Evolutionary conservation across 768 basidiomycete species (phyloP).

Genomic region (Tricholoma matsutake): DNA sequence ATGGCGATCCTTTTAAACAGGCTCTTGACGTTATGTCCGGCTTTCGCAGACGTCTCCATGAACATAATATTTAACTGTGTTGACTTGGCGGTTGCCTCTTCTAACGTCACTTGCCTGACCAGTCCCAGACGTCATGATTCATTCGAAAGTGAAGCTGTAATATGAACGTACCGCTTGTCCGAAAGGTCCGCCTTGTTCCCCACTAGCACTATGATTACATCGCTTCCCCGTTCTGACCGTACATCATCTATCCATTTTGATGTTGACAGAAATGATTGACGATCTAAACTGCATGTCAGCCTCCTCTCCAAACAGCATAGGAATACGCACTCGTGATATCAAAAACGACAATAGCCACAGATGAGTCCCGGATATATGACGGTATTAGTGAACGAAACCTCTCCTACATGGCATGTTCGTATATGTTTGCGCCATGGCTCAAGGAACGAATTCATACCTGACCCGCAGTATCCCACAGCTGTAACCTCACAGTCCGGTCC

Average conservation of each 20-base stretch:
- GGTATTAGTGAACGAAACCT: slow-evolving; percentile 97
- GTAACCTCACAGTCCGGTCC: slow-evolving; percentile 94
- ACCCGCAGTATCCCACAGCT: slow-evolving; percentile 98
- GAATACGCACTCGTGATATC: slow-evolving; percentile 89
- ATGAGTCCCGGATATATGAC: slow-evolving; percentile 97
- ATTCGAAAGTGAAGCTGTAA: slow-evolving; percentile 3
- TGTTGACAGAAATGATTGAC: slow-evolving; percentile 97
- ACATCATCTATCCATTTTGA: slow-evolving; percentile 99
- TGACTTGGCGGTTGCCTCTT: slow-evolving; percentile 91
- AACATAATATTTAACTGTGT: slow-evolving; percentile 94
- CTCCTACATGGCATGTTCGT: slow-evolving; percentile 52
- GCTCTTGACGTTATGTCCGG: slow-evolving; percentile 98
- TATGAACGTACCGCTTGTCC: slow-evolving; percentile 81
- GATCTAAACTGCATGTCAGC: slow-evolving; percentile 49
- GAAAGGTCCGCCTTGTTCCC: slow-evolving; percentile 99
- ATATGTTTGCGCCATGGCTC: not conserved
- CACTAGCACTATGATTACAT: slow-evolving; percentile 97
- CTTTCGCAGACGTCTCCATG: slow-evolving; percentile 99
- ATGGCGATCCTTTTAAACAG: slow-evolving; percentile 99
- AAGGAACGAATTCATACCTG: slow-evolving; percentile 48
- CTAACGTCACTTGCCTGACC: slow-evolving; percentile 93
- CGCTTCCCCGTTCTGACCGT: slow-evolving; percentile 92
- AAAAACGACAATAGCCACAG: slow-evolving; percentile 97
- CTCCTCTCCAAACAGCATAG: not conserved
- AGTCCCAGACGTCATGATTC: slow-evolving; percentile 7